A percentile compares a stretch with the other conserved stretches of the same genome.
phyloP scores from a whole-genome alignment of 2,329 filamentous ascomycete genomes.

The Talaromyces sp. region DNA sequence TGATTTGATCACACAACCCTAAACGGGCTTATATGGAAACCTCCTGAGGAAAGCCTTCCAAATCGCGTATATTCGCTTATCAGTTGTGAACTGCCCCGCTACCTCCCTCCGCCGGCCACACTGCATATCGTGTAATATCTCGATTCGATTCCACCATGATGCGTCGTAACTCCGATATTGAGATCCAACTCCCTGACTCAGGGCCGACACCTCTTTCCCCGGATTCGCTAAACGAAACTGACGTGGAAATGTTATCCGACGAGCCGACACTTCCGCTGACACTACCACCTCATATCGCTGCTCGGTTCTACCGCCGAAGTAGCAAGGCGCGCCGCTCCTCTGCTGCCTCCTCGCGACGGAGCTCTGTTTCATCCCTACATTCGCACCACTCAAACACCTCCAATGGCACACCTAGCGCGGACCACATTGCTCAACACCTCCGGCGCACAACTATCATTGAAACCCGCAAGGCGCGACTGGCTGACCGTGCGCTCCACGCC shows the following conservation, averaged over 20 bases:
- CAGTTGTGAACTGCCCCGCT: conserved; percentile 49
- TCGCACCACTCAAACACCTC: conserved; percentile 60
- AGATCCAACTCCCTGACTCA: conserved; percentile 44
- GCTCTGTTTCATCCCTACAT: conserved; percentile 66
- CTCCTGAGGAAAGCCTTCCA: neutral
- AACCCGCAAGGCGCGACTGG: conserved; percentile 64
- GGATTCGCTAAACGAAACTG: conserved; percentile 32
- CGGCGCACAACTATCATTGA: conserved; percentile 68
- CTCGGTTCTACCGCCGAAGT: conserved; percentile 61
- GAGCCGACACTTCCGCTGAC: conserved; percentile 45
- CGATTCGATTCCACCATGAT: conserved; percentile 32
- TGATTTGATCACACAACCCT: neutral
- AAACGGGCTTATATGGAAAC: neutral
- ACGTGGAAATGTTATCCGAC: conserved; percentile 48
- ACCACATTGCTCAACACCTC: conserved; percentile 66
- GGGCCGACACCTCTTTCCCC: conserved; percentile 28
- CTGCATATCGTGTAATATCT: conserved; percentile 40
- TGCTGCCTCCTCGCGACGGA: conserved; percentile 64
- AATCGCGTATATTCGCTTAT: conserved; percentile 41
- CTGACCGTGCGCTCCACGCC: conserved; percentile 66
- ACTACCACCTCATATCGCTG: conserved; percentile 64
- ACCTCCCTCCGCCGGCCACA: conserved; percentile 29
- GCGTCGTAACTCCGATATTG: conserved; percentile 47
- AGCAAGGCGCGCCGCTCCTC: conserved; percentile 62
- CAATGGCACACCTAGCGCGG: conserved; percentile 56